These are phyloP conservation scores for Puccinia polysora DNA, from an alignment of 1,284 basidiomycete species.

Conservation along the genomic window DNA sequence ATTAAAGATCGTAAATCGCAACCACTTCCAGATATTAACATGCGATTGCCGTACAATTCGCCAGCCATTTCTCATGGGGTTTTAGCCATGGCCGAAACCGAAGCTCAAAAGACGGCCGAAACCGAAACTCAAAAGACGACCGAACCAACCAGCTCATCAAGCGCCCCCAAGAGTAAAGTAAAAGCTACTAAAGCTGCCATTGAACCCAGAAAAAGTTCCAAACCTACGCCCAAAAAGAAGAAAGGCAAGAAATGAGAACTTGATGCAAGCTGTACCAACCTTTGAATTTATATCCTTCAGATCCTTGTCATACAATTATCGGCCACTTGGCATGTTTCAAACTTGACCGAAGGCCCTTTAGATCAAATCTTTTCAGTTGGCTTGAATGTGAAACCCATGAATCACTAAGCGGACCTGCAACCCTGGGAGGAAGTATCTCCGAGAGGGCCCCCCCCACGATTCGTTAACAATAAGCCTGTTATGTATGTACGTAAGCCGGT, in stretches of 20 bases:
- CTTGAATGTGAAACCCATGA: too few species aligned
- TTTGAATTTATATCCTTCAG: too few species aligned
- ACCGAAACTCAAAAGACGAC: constrained; percentile 20
- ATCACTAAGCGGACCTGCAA: too few species aligned
- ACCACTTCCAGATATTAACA: constrained; percentile 60
- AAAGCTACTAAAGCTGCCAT: background rate
- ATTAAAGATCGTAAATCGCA: constrained; percentile 43
- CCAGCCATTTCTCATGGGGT: constrained; percentile 68
- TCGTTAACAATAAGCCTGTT: too few species aligned
- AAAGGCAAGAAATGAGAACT: constrained; percentile 4
- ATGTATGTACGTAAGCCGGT: too few species aligned
- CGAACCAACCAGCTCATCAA: background rate
- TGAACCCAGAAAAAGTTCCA: background rate
- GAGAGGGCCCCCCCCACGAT: too few species aligned
- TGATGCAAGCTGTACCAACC: too few species aligned
- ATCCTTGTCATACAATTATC: too few species aligned
- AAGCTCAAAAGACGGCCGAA: constrained; percentile 61
- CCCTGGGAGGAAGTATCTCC: too few species aligned
- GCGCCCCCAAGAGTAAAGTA: background rate
- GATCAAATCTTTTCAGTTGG: too few species aligned
- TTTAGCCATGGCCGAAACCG: constrained; percentile 70
- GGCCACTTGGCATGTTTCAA: too few species aligned
- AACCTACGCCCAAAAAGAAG: constrained; percentile 11
- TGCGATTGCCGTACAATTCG: constrained; percentile 63
- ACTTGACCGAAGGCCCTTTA: too few species aligned